Evolutionary conservation across 2,329 filamentous ascomycete genomes (phyloP).

Genomic region (Pseudogymnoascus sp.): DNA sequence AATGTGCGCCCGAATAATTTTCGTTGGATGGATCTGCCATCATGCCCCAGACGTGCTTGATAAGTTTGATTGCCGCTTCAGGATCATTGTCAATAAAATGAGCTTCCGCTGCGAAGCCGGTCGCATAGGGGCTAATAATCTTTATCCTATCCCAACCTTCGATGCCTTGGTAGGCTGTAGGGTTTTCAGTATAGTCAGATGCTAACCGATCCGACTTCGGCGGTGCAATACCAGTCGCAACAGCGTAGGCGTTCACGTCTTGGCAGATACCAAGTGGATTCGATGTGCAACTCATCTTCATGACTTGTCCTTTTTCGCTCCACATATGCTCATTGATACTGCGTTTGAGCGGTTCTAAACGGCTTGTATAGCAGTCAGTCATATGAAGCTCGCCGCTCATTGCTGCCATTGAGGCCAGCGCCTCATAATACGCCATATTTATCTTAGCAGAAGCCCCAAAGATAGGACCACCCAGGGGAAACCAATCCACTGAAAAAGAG

Average conservation of each 20-base stretch:
- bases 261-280: slow-evolving; percentile 19
- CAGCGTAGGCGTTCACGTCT: slow-evolving; percentile 21
- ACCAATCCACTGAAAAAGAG: slow-evolving; percentile 19
- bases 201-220: neutral
- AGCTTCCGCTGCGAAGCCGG: slow-evolving; percentile 22
- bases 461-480: slow-evolving; percentile 20
- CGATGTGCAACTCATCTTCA: slow-evolving; percentile 19
- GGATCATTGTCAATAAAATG: slow-evolving; percentile 17
- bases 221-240: slow-evolving; percentile 19
- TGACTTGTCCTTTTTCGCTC: slow-evolving; percentile 17
- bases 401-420: slow-evolving; percentile 20
- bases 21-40: slow-evolving; percentile 20
- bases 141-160: slow-evolving; percentile 18
- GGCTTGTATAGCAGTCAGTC: slow-evolving; percentile 14
- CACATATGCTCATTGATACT: slow-evolving; percentile 20
- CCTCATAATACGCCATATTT: slow-evolving; percentile 24
- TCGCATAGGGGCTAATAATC: slow-evolving; percentile 22
- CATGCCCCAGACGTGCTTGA: slow-evolving; percentile 21
- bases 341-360: slow-evolving; percentile 16
- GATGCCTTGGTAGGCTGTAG: slow-evolving; percentile 18
- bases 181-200: slow-evolving; percentile 13
- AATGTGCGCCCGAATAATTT: slow-evolving; percentile 24
- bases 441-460: slow-evolving; percentile 24
- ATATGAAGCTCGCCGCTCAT: slow-evolving; percentile 14
- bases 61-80: slow-evolving; percentile 16